phyloP scores from a whole-genome alignment of 2,329 filamentous ascomycete species.

The Dactylellina haptotyla region DNA sequence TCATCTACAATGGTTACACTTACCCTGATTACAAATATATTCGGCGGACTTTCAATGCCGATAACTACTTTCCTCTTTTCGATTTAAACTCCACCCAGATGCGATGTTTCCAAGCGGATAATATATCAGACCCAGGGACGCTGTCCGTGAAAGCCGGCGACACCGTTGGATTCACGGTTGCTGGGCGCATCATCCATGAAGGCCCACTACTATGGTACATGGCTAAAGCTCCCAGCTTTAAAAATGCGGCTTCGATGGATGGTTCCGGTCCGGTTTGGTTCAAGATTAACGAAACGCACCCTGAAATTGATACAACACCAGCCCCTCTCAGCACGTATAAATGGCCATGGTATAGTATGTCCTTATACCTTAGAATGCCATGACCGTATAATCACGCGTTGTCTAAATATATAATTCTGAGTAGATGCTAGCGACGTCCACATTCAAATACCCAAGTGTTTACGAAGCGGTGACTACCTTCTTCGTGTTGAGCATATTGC shows the following conservation, averaged over 20 bases:
- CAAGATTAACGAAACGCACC: constrained; percentile 60
- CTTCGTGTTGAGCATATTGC: constrained; percentile 65
- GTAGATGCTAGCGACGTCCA: constrained; percentile 30
- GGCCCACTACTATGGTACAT: constrained; percentile 64
- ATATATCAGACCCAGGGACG: constrained; percentile 61
- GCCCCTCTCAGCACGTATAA: constrained; percentile 3
- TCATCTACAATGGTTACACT: constrained; percentile 63
- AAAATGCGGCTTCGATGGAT: constrained; percentile 59
- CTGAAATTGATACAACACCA: constrained; percentile 10
- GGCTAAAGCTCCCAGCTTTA: constrained; percentile 58
- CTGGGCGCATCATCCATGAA: constrained; percentile 61
- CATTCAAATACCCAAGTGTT: constrained; percentile 62
- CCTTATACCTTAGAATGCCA: not conserved
- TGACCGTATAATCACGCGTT: too few species aligned
- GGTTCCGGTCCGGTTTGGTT: constrained; percentile 61
- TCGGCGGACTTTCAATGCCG: constrained; percentile 61
- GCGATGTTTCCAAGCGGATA: constrained; percentile 64
- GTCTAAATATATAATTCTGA: constrained; percentile 41
- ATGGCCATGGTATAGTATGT: constrained; percentile 35
- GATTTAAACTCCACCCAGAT: constrained; percentile 61
- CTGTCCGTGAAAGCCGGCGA: constrained; percentile 60
- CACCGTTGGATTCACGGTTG: constrained; percentile 49
- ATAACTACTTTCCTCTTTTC: constrained; percentile 61
- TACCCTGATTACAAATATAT: constrained; percentile 65
- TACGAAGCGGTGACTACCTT: constrained; percentile 64